Conservation (phyloP, 148 eudicot genomes). For the Gaultheria prostrata region DNA sequence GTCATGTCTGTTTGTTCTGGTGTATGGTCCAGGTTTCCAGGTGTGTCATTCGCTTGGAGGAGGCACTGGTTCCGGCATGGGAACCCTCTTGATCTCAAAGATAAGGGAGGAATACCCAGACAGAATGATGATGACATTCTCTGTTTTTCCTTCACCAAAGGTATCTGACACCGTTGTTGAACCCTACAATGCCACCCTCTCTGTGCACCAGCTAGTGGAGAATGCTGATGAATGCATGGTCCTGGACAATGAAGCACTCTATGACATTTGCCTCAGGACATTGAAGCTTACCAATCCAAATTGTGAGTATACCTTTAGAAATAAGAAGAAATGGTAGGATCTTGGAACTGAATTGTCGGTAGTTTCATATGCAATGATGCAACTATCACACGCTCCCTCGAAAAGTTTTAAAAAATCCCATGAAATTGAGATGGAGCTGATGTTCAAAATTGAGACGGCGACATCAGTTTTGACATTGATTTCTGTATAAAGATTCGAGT, state of each 20-base stretch:
- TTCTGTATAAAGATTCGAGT: not conserved
- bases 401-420: too few species aligned
- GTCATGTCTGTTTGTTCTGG: not conserved
- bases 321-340: too few species aligned
- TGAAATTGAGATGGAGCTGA: too few species aligned
- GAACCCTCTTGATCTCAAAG: conserved; percentile 1
- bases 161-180: not conserved
- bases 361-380: too few species aligned
- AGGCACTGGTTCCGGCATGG: not conserved
- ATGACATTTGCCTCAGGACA: not conserved
- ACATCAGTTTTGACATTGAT: too few species aligned
- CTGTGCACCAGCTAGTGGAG: conserved; percentile 78
- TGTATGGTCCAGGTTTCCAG: not conserved
- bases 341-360: too few species aligned
- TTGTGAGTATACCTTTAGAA: not conserved
- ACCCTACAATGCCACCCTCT: conserved; percentile 76
- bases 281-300: conserved; percentile 23
- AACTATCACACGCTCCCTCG: too few species aligned
- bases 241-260: not conserved
- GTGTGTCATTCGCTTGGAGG: conserved; percentile 1
- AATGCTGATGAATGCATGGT: conserved; percentile 86
- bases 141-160: not conserved
- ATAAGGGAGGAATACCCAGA: not conserved
- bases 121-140: not conserved
- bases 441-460: too few species aligned